Conservation (phyloP, 306 rosid genomes). For the Boehmeria nivea region DNA sequence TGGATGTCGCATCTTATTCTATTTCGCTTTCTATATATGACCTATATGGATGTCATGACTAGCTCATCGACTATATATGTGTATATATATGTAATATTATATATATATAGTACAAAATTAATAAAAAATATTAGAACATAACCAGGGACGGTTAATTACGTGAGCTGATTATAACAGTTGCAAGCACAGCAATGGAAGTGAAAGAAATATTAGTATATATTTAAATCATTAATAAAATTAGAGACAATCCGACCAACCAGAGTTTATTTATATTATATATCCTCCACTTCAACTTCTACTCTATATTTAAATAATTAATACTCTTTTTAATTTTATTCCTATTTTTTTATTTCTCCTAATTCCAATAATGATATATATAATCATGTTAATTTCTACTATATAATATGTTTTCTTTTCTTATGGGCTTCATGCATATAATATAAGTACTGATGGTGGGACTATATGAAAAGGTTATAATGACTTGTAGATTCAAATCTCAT, state of each 20-base stretch:
- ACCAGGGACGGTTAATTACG: background rate
- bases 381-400: too few relatives aligned
- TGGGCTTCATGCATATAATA: too few relatives aligned
- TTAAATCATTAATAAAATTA: slow-evolving; percentile 2
- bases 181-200: slow-evolving; percentile 5
- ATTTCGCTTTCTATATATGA: background rate
- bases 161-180: background rate
- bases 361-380: too few relatives aligned
- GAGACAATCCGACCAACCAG: too few relatives aligned
- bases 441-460: background rate
- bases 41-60: background rate
- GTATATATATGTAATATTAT: too few relatives aligned
- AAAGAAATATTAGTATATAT: slow-evolving; percentile 13
- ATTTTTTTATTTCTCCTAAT: too few relatives aligned
- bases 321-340: too few relatives aligned
- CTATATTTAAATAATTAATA: too few relatives aligned
- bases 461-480: background rate
- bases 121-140: background rate
- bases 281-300: too few relatives aligned
- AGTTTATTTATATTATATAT: too few relatives aligned
- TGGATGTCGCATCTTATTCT: slow-evolving; percentile 1
- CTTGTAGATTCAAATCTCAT: background rate
- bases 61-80: background rate
- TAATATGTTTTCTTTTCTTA: too few relatives aligned
- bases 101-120: background rate